A percentile compares a stretch with the other conserved stretches of the same genome.
Conservation (phyloP, 1,284 basidiomycete genomes). For the Hemileia vastatrix region DNA sequence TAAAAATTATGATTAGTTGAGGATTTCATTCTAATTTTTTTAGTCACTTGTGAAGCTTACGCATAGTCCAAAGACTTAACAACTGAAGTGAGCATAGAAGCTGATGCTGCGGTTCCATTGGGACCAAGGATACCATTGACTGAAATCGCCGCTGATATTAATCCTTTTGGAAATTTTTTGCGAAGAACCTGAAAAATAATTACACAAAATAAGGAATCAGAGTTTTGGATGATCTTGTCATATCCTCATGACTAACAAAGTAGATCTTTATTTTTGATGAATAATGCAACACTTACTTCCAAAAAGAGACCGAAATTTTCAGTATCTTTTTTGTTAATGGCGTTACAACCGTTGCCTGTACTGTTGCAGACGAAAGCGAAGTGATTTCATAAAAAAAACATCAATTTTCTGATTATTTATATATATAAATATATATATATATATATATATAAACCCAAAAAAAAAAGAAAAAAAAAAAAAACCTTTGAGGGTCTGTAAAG, state of each 20-base stretch:
- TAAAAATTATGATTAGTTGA: no score
- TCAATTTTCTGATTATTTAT: neutral
- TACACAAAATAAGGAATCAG: neutral
- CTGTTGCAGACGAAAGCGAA: neutral
- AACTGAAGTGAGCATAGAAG: no score
- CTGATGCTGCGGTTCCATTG: no score
- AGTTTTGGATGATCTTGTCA: no score
- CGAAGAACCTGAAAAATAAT: neutral
- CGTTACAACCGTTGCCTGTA: constrained; percentile 3
- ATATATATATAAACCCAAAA: neutral
- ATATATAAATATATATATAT: neutral
- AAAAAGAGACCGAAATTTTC: constrained; percentile 8
- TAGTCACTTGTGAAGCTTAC: no score
- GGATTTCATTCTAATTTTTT: no score
- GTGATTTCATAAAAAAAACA: neutral
- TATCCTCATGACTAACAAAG: neutral
- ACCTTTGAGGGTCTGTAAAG: no score
- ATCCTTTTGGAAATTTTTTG: no score
- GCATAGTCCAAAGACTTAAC: no score
- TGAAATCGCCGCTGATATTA: no score
- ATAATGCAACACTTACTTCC: neutral
- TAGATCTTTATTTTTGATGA: neutral
- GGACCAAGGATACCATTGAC: no score
- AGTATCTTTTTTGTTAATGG: neutral
- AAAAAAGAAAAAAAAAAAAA: neutral